Evolutionary conservation across 2,329 filamentous ascomycete genomes (phyloP), one percentile per base, ranked within the genome.

Genomic region (Mycocentrospora acerina): DNA sequence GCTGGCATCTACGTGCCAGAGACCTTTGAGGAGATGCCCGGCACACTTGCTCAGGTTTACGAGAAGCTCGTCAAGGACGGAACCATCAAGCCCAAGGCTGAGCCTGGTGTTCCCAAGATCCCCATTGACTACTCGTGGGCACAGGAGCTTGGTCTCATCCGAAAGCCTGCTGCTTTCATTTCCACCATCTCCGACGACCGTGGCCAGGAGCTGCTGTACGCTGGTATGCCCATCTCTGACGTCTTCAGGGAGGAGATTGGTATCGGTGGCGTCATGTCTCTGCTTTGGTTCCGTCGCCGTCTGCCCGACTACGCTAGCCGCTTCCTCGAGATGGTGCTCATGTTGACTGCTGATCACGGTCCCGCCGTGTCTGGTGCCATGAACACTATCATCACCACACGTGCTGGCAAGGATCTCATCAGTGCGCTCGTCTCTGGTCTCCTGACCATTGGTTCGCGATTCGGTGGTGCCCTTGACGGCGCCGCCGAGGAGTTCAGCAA

Each of bases 321-420:
- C 77, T 98, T 98, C 81, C 77, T 98, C 59, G 93, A 98, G 81
- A 98, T 98, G 93, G 93, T 98, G 55, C 91, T 98, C 71, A 98
- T 98, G 93, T 83, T 98, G 67, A 98, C 93, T 67, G 93, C 93
- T 62, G 93, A 98, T 69, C 93, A 98, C 83, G 93, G 93, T 74
- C 93, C 93, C 37, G 93, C 93, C 61, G 93, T 98, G 60, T 98
- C 93, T 60, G 93, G 93, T 81, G 93, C 93, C 72, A 98, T 98
- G 93, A 98, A 98, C 85, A 98, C 93, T 70, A 98, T 98, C 71
- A 97, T 98, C 71, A 98, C 93, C 50, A 98, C 93, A 44, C 88
- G 93, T 87, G 93, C 93, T 51, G 93, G 93, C 71, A 98, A 98
- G 81, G 93, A 98, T 70, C 78, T 98, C 58, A 97, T 98, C 78